These are phyloP conservation scores for Backusella macrospora DNA, from an alignment of 192 early-diverging fungal species.

Conservation along the genomic window DNA sequence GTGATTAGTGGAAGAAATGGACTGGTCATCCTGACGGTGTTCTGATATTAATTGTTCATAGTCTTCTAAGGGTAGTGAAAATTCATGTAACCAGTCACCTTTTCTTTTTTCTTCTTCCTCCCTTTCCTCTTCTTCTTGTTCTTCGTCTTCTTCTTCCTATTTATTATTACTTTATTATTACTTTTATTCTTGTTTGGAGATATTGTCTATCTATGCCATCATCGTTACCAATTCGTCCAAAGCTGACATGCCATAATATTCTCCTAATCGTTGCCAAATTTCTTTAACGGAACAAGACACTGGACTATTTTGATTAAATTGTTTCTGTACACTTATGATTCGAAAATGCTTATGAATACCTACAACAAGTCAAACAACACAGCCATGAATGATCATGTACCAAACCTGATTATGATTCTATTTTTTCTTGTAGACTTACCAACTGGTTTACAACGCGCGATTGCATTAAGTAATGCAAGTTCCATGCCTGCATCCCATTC, in stretches of 20 bases:
- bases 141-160: constrained; percentile 47
- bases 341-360: constrained; percentile 61
- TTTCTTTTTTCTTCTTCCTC: constrained; percentile 41
- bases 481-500: constrained; percentile 57
- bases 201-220: no score
- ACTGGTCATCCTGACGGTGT: constrained; percentile 41
- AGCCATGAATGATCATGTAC: not conserved
- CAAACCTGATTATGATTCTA: not conserved
- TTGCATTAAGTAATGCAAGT: constrained; percentile 50
- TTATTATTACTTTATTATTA: no score
- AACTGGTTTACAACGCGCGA: constrained; percentile 52
- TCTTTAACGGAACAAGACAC: constrained; percentile 46
- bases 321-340: constrained; percentile 53
- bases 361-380: not conserved
- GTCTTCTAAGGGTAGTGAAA: constrained; percentile 49
- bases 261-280: constrained; percentile 48
- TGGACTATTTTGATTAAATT: constrained; percentile 48
- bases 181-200: no score
- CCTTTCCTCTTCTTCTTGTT: constrained; percentile 35
- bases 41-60: constrained; percentile 54
- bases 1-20: constrained; percentile 7
- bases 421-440: constrained; percentile 36
- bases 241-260: constrained; percentile 49
- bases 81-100: constrained; percentile 41
- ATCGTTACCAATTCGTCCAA: constrained; percentile 56